phyloP scores from a whole-genome alignment of 345 rosid genomes.

The Cardamine occulta region DNA sequence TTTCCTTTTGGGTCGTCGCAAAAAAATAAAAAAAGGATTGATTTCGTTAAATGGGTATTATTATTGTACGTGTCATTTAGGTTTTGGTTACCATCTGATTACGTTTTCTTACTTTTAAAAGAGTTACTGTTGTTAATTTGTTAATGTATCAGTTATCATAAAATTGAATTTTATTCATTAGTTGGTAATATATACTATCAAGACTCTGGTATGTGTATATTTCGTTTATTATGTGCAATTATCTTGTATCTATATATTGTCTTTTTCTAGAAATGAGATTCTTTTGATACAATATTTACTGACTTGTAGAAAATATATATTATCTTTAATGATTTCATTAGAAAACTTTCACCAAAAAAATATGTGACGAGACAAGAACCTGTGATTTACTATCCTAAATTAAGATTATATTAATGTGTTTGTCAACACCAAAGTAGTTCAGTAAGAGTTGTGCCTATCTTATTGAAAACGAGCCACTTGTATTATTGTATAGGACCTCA shows the following conservation, averaged over 20 bases:
- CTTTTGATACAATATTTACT: neutral
- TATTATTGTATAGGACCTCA: constrained; percentile 8
- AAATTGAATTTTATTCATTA: neutral
- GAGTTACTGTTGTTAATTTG: no score
- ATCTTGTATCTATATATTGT: neutral
- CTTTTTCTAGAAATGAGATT: neutral
- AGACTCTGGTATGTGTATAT: neutral
- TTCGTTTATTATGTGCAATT: neutral
- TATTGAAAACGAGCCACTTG: neutral
- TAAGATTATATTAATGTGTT: no score
- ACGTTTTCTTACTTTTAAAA: no score
- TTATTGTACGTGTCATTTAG: no score
- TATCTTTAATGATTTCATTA: neutral
- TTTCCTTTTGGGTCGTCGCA: no score
- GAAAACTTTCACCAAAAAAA: neutral
- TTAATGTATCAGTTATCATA: neutral
- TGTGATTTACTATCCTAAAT: neutral
- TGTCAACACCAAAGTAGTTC: neutral
- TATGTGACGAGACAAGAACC: neutral
- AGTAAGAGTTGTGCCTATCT: constrained; percentile 2
- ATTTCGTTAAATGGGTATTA: no score
- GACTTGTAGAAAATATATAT: neutral
- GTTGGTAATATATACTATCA: neutral
- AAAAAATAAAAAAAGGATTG: no score
- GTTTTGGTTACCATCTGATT: no score